Evolutionary conservation across 768 basidiomycete species (phyloP), one percentile per base, ranked within the genome.

Genomic region (Mycena crocata): DNA sequence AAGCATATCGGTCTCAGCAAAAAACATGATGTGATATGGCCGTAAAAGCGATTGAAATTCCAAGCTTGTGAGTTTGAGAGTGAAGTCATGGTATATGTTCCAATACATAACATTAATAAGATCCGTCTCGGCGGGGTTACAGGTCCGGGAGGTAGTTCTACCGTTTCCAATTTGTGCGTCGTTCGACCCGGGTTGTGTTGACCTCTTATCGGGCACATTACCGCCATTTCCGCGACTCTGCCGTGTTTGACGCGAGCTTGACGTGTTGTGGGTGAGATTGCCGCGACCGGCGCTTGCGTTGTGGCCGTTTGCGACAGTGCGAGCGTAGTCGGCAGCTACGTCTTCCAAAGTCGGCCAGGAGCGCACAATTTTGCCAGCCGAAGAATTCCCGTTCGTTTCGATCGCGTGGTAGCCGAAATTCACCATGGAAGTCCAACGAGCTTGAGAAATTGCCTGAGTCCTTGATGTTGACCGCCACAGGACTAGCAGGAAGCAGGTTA

Each of bases 21-120:
- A 58, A n/a, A 58, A 58, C 57, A 58, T 58, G 8, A 58, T 58
- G 30, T 58, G 42, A 35, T 58, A 58, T n/a, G 42, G 21, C 15
- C 45, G 42, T 17, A 58, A 35, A 7, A 58, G 26, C 12, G 26
- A 7, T 28, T 35, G 44, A n/a, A 58, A 58, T 44, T 58, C 57
- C 6, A 21, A 8, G 42, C 30, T 31, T 14, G 42, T 42, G 28
- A 58, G 42, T 23, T 58, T 58, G 17, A 58, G 44, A 13, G 42
- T 45, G 45, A 57, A 40, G 30, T 24, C 21, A 39, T 31, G 55
- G 30, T 40, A 57, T 24, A 57, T 42, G 28, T 57, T 58, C 57
- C 57, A 58, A n/a, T 58, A 58, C 57, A 58, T 44, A 23, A 44
- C 42, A 44, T n/a, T 44, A 5, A 44, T 23, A 23, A 44, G n/a